Conservation (phyloP, 2,329 filamentous ascomycete species). For the Xylariaceae sp. region DNA sequence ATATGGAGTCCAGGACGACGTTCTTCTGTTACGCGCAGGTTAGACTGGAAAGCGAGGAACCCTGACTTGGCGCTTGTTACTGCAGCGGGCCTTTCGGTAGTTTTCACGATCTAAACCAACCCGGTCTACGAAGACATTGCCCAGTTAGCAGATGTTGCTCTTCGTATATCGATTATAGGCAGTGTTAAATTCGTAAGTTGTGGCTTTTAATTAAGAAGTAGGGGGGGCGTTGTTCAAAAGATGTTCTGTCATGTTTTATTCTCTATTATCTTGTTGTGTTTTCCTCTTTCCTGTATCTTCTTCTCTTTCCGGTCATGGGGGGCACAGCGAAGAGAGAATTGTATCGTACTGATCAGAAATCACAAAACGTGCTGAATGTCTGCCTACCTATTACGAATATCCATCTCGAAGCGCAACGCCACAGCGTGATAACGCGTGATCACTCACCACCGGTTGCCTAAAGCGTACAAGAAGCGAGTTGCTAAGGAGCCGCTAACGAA, state of each 20-base stretch:
- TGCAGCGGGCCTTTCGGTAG: not conserved
- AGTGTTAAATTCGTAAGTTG: too few relatives aligned
- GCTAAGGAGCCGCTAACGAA: not conserved
- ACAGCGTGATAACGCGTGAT: not conserved
- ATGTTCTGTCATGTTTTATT: not conserved
- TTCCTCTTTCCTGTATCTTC: not conserved
- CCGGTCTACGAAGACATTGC: too few relatives aligned
- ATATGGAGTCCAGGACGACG: not conserved
- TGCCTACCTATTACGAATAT: not conserved
- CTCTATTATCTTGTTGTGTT: not conserved
- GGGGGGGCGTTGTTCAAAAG: too few relatives aligned
- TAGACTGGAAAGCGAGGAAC: too few relatives aligned
- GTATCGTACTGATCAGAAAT: not conserved
- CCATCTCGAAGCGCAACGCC: not conserved
- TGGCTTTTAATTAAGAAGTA: too few relatives aligned
- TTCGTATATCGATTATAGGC: too few relatives aligned
- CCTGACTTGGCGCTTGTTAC: not conserved
- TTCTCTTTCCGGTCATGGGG: not conserved
- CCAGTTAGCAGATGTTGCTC: too few relatives aligned
- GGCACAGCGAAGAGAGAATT: not conserved
- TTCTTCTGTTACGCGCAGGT: too few relatives aligned
- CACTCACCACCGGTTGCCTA: not conserved
- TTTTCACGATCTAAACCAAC: not conserved
- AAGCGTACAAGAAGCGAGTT: not conserved
- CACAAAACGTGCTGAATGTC: not conserved